Percentiles rank a stretch among this genome's conserved stretches.
These are phyloP conservation scores for Colletotrichum magnum DNA, from an alignment of 2,329 filamentous ascomycete species.

Conservation along the genomic window DNA sequence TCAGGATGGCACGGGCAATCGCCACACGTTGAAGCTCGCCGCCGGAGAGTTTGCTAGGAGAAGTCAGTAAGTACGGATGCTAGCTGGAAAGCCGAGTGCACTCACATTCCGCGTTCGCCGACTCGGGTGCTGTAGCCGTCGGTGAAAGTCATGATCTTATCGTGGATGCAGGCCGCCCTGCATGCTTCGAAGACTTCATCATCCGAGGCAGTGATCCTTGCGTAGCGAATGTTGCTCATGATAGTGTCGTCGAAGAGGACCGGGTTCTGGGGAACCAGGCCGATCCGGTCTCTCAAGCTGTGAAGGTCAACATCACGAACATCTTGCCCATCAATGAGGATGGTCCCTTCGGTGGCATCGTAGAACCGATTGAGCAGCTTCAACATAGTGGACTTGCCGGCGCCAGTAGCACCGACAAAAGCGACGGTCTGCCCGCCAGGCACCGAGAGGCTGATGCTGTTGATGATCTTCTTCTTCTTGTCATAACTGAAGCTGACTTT, in stretches of 20 bases:
- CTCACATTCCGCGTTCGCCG: constrained; percentile 65
- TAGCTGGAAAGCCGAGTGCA: constrained; percentile 5
- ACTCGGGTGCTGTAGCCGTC: constrained; percentile 66
- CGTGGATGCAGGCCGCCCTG: constrained; percentile 69
- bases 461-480: constrained; percentile 70
- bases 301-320: constrained; percentile 67
- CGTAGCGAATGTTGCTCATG: constrained; percentile 72
- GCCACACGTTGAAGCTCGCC: constrained; percentile 77
- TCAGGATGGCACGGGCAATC: constrained; percentile 80
- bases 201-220: constrained; percentile 66
- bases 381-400: constrained; percentile 71
- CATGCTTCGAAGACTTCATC: constrained; percentile 70
- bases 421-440: constrained; percentile 68
- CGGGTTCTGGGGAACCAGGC: constrained; percentile 69
- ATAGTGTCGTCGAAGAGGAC: constrained; percentile 71
- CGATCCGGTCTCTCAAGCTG: constrained; percentile 67
- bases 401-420: constrained; percentile 72
- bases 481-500: constrained; percentile 72
- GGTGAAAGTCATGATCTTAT: constrained; percentile 69
- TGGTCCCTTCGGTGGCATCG: constrained; percentile 66
- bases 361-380: constrained; percentile 73
- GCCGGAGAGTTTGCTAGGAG: constrained; percentile 70
- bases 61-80: constrained; percentile 41
- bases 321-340: constrained; percentile 70
- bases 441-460: constrained; percentile 65